A percentile compares a stretch with the other conserved stretches of the same genome.
Conservation (phyloP, 2,329 filamentous ascomycete genomes). For the Tolypocladium cylindrosporum region DNA sequence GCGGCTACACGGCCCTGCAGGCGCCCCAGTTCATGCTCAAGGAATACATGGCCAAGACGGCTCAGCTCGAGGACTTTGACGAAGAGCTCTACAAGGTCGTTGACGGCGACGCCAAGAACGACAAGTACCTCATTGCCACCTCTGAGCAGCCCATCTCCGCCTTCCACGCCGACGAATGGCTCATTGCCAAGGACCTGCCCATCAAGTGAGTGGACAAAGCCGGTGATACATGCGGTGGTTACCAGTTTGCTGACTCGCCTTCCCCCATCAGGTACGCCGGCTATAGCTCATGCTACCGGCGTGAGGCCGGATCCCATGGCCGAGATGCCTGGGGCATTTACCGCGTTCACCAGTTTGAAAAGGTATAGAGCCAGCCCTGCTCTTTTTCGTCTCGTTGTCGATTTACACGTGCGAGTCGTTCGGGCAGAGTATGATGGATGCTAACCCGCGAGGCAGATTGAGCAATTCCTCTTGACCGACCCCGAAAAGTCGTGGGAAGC, state of each 20-base stretch:
- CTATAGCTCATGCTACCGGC: constrained; percentile 90
- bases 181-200: constrained; percentile 73
- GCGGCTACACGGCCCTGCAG: constrained; percentile 74
- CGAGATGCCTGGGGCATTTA: constrained; percentile 97
- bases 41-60: constrained; percentile 96
- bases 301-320: constrained; percentile 78
- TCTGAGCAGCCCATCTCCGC: constrained; percentile 93
- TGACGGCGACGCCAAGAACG: constrained; percentile 73
- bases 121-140: constrained; percentile 73
- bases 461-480: constrained; percentile 72
- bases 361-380: constrained; percentile 36
- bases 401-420: not conserved
- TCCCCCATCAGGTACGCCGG: constrained; percentile 62
- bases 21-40: constrained; percentile 92
- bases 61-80: constrained; percentile 93
- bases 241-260: not conserved
- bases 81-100: constrained; percentile 97
- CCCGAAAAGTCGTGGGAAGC: constrained; percentile 87
- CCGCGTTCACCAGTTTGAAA: constrained; percentile 96
- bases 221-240: not conserved
- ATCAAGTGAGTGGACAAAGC: constrained; percentile 51
- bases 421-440: not conserved
- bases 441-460: constrained; percentile 32
- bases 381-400: not conserved
- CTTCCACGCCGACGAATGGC: constrained; percentile 89